A percentile compares a stretch with the other conserved stretches of the same genome.
phyloP scores from a whole-genome alignment of 345 rosid genomes.

The Mangifera indica region DNA sequence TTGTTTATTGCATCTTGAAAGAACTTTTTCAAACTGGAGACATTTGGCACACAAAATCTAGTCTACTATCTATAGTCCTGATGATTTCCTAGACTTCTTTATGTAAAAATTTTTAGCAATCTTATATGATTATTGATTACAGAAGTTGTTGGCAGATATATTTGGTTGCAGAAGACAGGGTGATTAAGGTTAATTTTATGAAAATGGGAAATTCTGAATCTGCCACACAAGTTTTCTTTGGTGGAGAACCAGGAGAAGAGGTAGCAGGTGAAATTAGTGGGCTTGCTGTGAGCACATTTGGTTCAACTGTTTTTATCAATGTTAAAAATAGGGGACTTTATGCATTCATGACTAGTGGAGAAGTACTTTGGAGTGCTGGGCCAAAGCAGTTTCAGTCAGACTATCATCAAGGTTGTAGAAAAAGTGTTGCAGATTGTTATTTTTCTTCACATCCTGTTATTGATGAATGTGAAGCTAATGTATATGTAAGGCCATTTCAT shows the following conservation, averaged over 20 bases:
- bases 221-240: conserved; percentile 54
- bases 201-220: conserved; percentile 42
- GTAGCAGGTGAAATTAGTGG: conserved; percentile 52
- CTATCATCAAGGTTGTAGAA: conserved; percentile 67
- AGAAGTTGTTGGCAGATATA: conserved; percentile 49
- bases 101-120: neutral
- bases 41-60: too few species aligned
- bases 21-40: too few species aligned
- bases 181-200: conserved; percentile 45
- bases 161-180: conserved; percentile 71
- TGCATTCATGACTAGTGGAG: conserved; percentile 40
- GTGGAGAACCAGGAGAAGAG: conserved; percentile 46
- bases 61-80: too few species aligned
- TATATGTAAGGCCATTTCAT: conserved; percentile 52
- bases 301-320: conserved; percentile 59
- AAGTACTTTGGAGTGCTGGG: conserved; percentile 75
- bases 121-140: conserved; percentile 7
- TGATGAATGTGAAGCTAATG: conserved; percentile 70
- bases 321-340: conserved; percentile 61
- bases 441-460: conserved; percentile 65
- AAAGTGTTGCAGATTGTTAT: conserved; percentile 51
- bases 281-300: conserved; percentile 56
- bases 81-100: too few species aligned
- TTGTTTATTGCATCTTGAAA: too few species aligned
- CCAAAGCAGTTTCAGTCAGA: conserved; percentile 56